Conservation (phyloP, 768 basidiomycete genomes). For the Lactarius indigo region DNA sequence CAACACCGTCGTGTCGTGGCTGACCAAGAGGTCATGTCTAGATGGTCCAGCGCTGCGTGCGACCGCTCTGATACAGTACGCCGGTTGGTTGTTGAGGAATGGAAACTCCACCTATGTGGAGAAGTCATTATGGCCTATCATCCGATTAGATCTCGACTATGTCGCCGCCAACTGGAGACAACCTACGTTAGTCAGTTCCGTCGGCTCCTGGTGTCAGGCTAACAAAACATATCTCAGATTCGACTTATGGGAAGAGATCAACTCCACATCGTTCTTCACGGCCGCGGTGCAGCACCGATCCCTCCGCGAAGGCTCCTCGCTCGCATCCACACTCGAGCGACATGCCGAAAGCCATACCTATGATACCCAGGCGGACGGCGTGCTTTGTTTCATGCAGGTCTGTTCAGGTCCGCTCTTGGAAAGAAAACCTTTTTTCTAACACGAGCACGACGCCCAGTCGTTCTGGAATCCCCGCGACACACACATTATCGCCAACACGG, state of each 20-base stretch:
- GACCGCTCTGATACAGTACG: conserved; percentile 64
- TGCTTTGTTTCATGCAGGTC: conserved; percentile 72
- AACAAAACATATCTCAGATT: conserved; percentile 38
- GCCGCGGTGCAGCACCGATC: conserved; percentile 44
- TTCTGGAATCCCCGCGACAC: conserved; percentile 65
- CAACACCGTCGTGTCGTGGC: background rate
- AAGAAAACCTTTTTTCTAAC: background rate
- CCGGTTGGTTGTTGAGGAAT: conserved; percentile 57
- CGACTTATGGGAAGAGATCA: conserved; percentile 72
- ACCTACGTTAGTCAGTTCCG: conserved; percentile 42
- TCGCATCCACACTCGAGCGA: conserved; percentile 58
- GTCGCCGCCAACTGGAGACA: conserved; percentile 63
- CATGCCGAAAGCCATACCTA: conserved; percentile 44
- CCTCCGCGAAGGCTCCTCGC: conserved; percentile 47
- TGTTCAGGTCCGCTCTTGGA: conserved; percentile 23
- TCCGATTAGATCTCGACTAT: conserved; percentile 73
- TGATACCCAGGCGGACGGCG: conserved; percentile 52
- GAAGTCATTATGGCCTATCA: conserved; percentile 60
- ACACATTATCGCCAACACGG: conserved; percentile 70
- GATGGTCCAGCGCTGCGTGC: conserved; percentile 76
- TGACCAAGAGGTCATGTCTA: conserved; percentile 23
- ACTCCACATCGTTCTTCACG: conserved; percentile 75
- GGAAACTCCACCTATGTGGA: conserved; percentile 49
- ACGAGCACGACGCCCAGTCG: conserved; percentile 41
- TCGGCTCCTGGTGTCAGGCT: background rate